Base-by-base conservation (phyloP, 2,329 filamentous ascomycete genomes). In the Pseudogymnoascus sp. region DNA sequence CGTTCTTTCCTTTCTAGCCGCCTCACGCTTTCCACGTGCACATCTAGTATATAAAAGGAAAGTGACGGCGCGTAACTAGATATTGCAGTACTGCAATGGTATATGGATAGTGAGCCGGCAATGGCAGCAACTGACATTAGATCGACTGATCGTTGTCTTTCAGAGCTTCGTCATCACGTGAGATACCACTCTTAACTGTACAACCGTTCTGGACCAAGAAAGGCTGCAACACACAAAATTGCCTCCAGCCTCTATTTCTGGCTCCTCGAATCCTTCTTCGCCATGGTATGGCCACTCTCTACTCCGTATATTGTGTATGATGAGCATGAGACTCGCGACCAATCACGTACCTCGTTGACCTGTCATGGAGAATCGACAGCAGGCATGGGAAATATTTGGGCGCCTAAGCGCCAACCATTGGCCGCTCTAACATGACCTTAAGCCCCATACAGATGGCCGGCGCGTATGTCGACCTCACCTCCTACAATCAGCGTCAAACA, bases 351-450 rank as follows among this genome's bases (percentile, higher is more conserved):
- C 28, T 33, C n/a, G 28, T 55, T 55, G 25, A 33, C 28, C 28
- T 55, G 49, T 33, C 49, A 33, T 55, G 49, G 25, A 55, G 49
- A 55, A 55, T 55, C 28, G 28, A 55, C 49, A 55, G n/a, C 25
- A 55, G 28, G 49, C 49, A 55, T 55, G 49, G 49, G 49, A 55
- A 33, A 55, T 55, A 28, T 55, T 55, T 33, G 49, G 49, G 49
- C 49, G 49, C 28, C 49, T 55, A 55, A 55, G 49, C 49, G 25
- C 49, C 49, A 55, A 55, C 49, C 49, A 55, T 55, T 55, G 49
- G 49, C 14, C 25, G 5, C 49, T 55, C n/a, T 16, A 18, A 21
- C 49, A 18, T 33, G 25, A 28, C 49, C 2, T 33, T 55, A 55
- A 33, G n/a, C 49, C 49, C 28, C 49, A 55, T 55, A 55, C 49